Conservation (phyloP, 225 moss, liverwort and hornwort genomes). For the Rhytidiadelphus loreus region DNA sequence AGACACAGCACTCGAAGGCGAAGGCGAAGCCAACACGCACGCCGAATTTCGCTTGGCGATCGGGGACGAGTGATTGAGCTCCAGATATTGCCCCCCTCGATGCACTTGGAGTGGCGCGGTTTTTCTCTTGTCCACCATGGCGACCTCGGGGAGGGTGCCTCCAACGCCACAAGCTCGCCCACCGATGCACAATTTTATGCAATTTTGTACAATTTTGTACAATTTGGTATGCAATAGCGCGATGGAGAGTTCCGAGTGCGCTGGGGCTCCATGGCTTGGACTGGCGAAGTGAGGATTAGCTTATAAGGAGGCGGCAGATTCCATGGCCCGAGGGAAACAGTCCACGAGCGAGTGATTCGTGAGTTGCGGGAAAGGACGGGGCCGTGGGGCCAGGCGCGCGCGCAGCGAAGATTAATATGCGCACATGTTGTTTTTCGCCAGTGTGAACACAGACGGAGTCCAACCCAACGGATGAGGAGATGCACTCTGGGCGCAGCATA, state of each 20-base stretch:
- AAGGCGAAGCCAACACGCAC: neutral
- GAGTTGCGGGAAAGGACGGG: neutral
- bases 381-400: neutral
- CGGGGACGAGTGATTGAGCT: neutral
- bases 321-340: neutral
- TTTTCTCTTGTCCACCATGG: constrained; percentile 18
- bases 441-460: neutral
- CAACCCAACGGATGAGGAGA: neutral
- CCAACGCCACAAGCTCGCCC: neutral
- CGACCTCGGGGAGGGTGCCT: neutral
- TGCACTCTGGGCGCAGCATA: neutral
- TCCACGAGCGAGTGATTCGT: neutral
- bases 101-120: neutral
- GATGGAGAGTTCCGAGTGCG: neutral
- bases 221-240: neutral
- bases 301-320: neutral
- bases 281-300: neutral
- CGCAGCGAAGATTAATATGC: neutral
- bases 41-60: neutral
- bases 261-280: neutral
- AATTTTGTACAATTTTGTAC: neutral
- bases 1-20: neutral
- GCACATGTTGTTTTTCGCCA: neutral
- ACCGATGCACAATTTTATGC: neutral
- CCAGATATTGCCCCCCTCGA: neutral